Evolutionary conservation across 176 grass and related monocot genomes (phyloP), one percentile per base, ranked within the genome.

Genomic region (Bothriochloa decipiens): DNA sequence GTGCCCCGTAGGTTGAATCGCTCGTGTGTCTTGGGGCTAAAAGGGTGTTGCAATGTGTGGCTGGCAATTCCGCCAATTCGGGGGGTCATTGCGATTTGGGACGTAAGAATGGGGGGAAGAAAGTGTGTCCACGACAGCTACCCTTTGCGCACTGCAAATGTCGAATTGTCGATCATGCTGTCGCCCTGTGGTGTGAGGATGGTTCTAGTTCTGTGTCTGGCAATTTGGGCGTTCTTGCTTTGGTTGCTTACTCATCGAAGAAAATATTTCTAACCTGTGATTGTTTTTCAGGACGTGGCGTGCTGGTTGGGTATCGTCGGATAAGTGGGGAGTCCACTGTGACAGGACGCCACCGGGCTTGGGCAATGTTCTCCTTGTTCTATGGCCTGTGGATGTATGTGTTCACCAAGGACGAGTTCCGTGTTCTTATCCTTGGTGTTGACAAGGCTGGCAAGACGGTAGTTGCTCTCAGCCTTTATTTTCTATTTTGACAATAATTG

Each of bases 361-460:
- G 27, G 88, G 71, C 65, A 13, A 97, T 97, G 95, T 97, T 97
- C 81, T 97, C 95, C 76, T 82, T 97, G 82, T 92, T 90, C 72
- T 92, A 95, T 76, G 95, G 95, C 40, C 85, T 97, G 42, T 97
- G 95, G 92, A 95, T 93, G 46, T 93, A 88, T 65, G 75, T 97
- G 35, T 93, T 97, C 61, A 90, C 89, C 92, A 97, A 97, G 87
- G 89, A 86, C 2, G 92, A 97, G 83, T 93, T 91, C 75, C 89
- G 78, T 60, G 88, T 97, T 64, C 92, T 97, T 70, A 88, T 97
- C 82, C 92, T 95, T 83, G 95, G 95, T 35, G 88, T 97, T 12
- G 89, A 91, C 64, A 95, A 95, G 62, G 85, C 95, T 79, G 95
- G 92, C 17, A 97, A 97, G 80, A 97, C 95, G 37, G 91, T 97